These are phyloP conservation scores for Tuctoria greenei DNA, from an alignment of 176 grass and related monocot species.

Conservation along the genomic window DNA sequence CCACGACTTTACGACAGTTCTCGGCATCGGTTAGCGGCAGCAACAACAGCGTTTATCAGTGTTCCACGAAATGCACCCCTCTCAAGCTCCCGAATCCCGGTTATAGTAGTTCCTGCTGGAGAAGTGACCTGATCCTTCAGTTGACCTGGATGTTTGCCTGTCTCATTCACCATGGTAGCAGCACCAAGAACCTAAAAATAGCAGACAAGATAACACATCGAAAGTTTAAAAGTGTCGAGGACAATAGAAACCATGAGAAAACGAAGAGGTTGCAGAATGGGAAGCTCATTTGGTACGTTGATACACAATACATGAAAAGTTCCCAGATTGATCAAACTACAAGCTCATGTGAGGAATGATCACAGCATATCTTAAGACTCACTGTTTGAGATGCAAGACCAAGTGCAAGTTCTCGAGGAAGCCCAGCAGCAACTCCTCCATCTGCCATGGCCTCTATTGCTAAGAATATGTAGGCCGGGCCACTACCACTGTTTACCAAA, in stretches of 20 bases:
- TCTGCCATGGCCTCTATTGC: constrained; percentile 97
- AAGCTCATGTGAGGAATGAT: constrained; percentile 5
- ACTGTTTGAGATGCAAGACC: constrained; percentile 93
- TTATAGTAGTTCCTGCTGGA: constrained; percentile 95
- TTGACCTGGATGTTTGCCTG: constrained; percentile 81
- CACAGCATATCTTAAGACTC: constrained; percentile 30
- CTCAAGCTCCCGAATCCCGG: constrained; percentile 90
- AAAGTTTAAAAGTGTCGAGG: background rate
- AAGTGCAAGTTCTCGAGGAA: constrained; percentile 95
- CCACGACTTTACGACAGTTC: constrained; percentile 68
- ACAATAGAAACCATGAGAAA: background rate
- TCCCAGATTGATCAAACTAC: background rate
- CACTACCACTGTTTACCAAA: constrained; percentile 77
- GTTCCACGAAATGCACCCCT: constrained; percentile 77
- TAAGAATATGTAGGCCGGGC: constrained; percentile 91
- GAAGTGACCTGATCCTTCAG: constrained; percentile 97
- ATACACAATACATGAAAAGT: background rate
- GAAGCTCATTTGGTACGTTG: background rate
- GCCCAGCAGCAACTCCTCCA: constrained; percentile 96
- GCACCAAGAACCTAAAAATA: constrained; percentile 76
- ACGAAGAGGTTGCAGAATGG: background rate
- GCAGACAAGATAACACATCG: constrained; percentile 1
- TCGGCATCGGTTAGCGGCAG: constrained; percentile 72
- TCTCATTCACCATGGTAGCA: constrained; percentile 89
- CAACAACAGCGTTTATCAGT: constrained; percentile 88